phyloP scores from a whole-genome alignment of 2,329 filamentous ascomycete species.

The Canariomyces notabilis region DNA sequence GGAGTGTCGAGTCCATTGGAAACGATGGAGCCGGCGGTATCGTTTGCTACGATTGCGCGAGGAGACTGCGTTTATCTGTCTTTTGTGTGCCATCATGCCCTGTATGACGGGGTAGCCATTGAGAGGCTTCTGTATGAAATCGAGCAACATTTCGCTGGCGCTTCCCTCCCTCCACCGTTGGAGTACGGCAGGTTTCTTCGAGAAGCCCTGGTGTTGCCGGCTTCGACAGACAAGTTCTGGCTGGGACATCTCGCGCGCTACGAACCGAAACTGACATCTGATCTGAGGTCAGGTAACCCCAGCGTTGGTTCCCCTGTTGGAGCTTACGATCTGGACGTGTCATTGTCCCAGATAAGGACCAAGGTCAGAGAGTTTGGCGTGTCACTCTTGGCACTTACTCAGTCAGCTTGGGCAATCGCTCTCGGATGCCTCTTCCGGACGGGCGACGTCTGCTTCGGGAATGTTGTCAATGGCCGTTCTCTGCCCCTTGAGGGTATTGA shows the following conservation, averaged over 20 bases:
- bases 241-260: slow-evolving; percentile 48
- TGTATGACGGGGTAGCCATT: slow-evolving; percentile 83
- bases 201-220: slow-evolving; percentile 46
- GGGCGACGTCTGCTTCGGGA: slow-evolving; percentile 78
- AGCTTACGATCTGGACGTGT: slow-evolving; percentile 28
- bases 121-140: slow-evolving; percentile 64
- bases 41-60: slow-evolving; percentile 38
- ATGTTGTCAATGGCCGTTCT: slow-evolving; percentile 74
- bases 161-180: slow-evolving; percentile 43
- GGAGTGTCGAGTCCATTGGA: slow-evolving; percentile 39
- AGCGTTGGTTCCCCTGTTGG: slow-evolving; percentile 2
- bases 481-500: slow-evolving; percentile 62
- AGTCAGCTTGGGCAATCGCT: slow-evolving; percentile 67
- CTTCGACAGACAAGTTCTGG: slow-evolving; percentile 63
- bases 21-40: slow-evolving; percentile 41
- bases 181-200: slow-evolving; percentile 61
- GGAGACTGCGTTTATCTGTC: slow-evolving; percentile 37
- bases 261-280: slow-evolving; percentile 26
- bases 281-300: not conserved
- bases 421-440: slow-evolving; percentile 51
- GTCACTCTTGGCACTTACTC: slow-evolving; percentile 62
- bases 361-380: slow-evolving; percentile 49
- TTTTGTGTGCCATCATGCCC: slow-evolving; percentile 66
- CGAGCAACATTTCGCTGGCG: slow-evolving; percentile 49
- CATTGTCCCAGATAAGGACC: slow-evolving; percentile 43